Base-by-base conservation (phyloP, 805 yeast genomes). In the Nakazawaea anatomiae region DNA sequence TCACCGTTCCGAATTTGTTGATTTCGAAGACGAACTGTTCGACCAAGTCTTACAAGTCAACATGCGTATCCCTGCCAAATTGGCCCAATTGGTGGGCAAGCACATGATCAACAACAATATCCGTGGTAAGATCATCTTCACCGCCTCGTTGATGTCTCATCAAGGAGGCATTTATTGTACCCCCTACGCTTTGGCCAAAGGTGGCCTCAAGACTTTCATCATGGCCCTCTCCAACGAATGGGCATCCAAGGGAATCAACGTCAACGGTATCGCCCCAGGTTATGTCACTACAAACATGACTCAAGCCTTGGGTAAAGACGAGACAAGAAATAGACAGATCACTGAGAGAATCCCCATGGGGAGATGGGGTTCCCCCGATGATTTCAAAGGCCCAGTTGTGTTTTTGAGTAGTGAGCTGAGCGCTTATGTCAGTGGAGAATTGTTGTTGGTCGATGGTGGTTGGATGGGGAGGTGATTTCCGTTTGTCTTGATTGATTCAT, bases 361-460 rank as follows among this genome's bases (percentile, higher is more conserved):
- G 2, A 63, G 79, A 59, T 75, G 77, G 76, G 80, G 82, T n/a
- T 48, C 52, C 3, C 71, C 76, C 1, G 74, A 68, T 6, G 82
- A 77, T 55, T 74, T 76, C 57, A 73, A 68, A 58, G 81, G 75
- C 1, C 68, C 72, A 3, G 51, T 48, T 14, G 68, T 73, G 34
- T 74, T 72, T 63, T 65, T 80, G 54, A 76, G 79, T 30, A 69
- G 78, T 32, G 71, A 67, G 44, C 84, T 83, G 8, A 65, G 78
- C 42, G 71, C 74, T 45, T 80, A 71, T 61, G 72, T 80, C 46
- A 69, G 74, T 51, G 85, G 85, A 40, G 74, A 78, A 48, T 73
- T 73, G 54, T 55, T 80, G 42, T 62, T 67, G 52, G 82, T 79
- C 44, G 84, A 80, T 56, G 84, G 84, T 51, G 84, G 83, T 38